Conservation (phyloP, 148 eudicot genomes). For the Rhododendron simsii region DNA sequence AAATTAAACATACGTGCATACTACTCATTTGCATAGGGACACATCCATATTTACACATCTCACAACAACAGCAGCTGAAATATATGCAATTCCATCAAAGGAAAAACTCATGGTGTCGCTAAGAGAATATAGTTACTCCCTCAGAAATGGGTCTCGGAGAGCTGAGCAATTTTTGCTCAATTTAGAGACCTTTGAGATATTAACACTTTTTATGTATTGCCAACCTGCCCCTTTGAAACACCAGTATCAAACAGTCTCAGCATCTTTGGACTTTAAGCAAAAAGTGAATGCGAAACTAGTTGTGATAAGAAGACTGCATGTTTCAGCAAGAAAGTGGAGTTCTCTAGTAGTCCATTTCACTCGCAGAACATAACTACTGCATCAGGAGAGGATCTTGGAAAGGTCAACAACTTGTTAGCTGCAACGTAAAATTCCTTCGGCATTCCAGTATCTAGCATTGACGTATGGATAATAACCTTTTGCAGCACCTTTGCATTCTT, state of each 20-base stretch:
- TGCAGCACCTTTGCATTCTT: constrained; percentile 2
- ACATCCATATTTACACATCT: not conserved
- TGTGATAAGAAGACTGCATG: no score
- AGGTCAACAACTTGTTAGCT: not conserved
- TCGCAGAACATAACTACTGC: not conserved
- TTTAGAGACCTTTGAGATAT: not conserved
- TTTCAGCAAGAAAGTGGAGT: not conserved
- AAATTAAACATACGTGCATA: not conserved
- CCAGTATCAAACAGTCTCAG: not conserved
- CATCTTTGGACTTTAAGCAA: no score
- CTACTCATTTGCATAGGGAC: not conserved
- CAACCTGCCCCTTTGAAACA: not conserved
- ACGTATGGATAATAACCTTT: not conserved
- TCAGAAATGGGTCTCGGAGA: not conserved
- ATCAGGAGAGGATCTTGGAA: not conserved
- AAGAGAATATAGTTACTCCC: not conserved
- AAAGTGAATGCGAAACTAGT: not conserved
- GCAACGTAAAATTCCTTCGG: not conserved
- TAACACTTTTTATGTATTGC: not conserved
- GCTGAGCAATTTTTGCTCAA: no score
- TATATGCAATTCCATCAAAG: not conserved
- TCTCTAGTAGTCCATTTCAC: not conserved
- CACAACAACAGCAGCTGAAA: not conserved
- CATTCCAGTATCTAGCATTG: not conserved
- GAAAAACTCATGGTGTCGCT: not conserved